Percentiles rank a stretch among this genome's conserved stretches.
Conservation (phyloP, 2,329 filamentous ascomycete species). For the Raffaelea arxii region DNA sequence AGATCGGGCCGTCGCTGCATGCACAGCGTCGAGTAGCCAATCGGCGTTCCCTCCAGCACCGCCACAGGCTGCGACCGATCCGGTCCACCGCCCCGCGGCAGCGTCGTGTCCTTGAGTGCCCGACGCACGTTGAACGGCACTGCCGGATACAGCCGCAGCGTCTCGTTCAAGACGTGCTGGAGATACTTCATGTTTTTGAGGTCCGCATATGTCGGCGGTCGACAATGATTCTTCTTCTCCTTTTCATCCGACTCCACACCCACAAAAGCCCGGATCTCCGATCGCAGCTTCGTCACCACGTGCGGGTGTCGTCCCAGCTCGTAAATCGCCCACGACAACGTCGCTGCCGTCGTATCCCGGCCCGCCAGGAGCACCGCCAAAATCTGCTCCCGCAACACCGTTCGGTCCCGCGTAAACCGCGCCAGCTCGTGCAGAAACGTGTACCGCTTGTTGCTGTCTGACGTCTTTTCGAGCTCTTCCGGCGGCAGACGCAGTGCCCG, state of each 20-base stretch:
- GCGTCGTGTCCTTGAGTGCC: constrained; percentile 61
- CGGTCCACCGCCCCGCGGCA: constrained; percentile 61
- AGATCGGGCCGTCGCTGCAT: constrained; percentile 64
- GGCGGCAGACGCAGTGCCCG: constrained; percentile 57
- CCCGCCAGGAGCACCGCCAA: constrained; percentile 76
- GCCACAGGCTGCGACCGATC: constrained; percentile 53
- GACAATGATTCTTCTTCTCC: constrained; percentile 5
- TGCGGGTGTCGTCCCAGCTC: constrained; percentile 66
- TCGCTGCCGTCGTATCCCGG: constrained; percentile 76
- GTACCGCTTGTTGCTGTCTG: constrained; percentile 31
- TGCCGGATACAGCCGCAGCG: constrained; percentile 64
- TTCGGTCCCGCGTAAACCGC: constrained; percentile 62
- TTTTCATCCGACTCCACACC: constrained; percentile 32
- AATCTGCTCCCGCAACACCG: constrained; percentile 74
- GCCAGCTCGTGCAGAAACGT: constrained; percentile 84
- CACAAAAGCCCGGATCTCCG: constrained; percentile 60
- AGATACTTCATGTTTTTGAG: constrained; percentile 85
- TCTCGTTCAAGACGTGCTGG: constrained; percentile 64
- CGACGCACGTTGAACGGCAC: constrained; percentile 73
- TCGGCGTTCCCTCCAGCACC: constrained; percentile 53
- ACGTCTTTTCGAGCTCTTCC: constrained; percentile 61
- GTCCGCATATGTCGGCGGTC: constrained; percentile 63
- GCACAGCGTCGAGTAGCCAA: constrained; percentile 57
- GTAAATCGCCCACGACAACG: constrained; percentile 73
- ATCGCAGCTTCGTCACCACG: constrained; percentile 56